Evolutionary conservation across 208 protist species (phyloP).

Genomic region (Porcisia deanei): DNA sequence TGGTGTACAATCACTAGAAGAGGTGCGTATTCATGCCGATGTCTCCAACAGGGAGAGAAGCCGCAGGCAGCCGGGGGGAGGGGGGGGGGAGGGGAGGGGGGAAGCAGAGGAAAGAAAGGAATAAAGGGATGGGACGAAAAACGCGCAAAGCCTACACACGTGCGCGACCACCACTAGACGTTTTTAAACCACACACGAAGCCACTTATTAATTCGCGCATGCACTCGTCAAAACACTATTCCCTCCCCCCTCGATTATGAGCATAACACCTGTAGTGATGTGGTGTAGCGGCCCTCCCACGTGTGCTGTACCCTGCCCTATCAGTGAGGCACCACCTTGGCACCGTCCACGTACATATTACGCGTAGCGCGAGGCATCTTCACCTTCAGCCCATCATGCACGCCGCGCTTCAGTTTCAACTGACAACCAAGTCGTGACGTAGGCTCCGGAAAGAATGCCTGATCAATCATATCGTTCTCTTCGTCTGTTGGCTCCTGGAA

Average conservation of each 20-base stretch:
- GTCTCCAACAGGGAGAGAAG: neutral
- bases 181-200: too few species aligned
- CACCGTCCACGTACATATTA: conserved; percentile 94
- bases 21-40: neutral
- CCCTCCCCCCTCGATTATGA: neutral
- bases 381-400: conserved; percentile 81
- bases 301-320: neutral
- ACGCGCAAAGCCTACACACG: too few species aligned
- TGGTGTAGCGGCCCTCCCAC: neutral
- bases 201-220: neutral
- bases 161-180: too few species aligned
- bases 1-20: neutral
- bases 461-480: conserved; percentile 93
- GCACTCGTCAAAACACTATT: neutral
- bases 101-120: neutral
- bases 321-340: conserved; percentile 75
- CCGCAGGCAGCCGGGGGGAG: neutral
- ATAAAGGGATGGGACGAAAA: too few species aligned
- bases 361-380: conserved; percentile 83
- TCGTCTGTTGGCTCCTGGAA: conserved; percentile 94
- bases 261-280: too few species aligned
- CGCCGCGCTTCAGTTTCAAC: conserved; percentile 61
- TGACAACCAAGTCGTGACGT: conserved; percentile 91
- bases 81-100: neutral
- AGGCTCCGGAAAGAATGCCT: conserved; percentile 86